Percentiles rank a stretch among this genome's conserved stretches.
Conservation (phyloP, 148 eudicot species). For the Fagopyrum tataricum region DNA sequence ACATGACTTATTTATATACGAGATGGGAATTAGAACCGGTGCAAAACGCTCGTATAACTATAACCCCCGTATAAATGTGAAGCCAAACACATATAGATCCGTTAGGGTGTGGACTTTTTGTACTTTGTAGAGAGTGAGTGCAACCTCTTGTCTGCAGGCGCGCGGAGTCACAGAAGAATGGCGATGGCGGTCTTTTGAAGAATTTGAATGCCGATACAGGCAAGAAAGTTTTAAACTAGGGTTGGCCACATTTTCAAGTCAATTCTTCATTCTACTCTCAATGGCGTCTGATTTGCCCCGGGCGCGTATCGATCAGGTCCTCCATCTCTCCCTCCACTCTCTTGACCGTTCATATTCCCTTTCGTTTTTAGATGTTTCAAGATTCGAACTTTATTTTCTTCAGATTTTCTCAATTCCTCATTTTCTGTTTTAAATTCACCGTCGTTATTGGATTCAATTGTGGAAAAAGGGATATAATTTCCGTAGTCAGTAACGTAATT, state of each 20-base stretch:
- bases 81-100: too few relatives aligned
- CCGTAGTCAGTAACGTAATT: not conserved
- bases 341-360: not conserved
- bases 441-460: not conserved
- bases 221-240: not conserved
- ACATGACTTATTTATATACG: too few relatives aligned
- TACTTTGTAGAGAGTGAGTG: too few relatives aligned
- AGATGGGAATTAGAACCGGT: too few relatives aligned
- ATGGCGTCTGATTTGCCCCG: conserved; percentile 68
- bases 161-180: not conserved
- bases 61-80: too few relatives aligned
- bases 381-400: not conserved
- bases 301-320: conserved; percentile 73
- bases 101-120: too few relatives aligned
- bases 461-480: not conserved
- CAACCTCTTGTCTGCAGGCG: not conserved
- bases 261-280: conserved; percentile 4
- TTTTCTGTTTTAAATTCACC: too few relatives aligned
- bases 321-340: not conserved
- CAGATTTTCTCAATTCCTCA: not conserved
- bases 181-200: conserved; percentile 13
- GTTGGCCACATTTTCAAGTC: not conserved
- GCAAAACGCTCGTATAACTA: too few relatives aligned
- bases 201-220: conserved; percentile 5
- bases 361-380: not conserved